Conservation (phyloP, 345 rosid genomes). For the Carallia brachiata region DNA sequence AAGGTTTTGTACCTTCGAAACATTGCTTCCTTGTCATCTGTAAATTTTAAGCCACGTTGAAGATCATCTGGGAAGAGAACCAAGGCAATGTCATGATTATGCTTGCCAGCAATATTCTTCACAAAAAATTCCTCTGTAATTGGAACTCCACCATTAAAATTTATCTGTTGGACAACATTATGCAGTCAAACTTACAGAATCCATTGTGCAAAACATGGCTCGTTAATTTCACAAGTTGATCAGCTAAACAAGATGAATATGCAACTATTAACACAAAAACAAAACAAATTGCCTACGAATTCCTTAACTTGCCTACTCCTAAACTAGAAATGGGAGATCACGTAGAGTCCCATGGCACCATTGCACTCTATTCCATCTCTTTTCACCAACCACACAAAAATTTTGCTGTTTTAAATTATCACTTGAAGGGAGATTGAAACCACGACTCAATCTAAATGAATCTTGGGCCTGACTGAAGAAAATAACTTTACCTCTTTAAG, state of each 20-base stretch:
- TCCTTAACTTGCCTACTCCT: no score
- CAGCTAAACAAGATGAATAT: background rate
- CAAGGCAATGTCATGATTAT: conserved; percentile 69
- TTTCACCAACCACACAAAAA: no score
- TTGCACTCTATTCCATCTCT: no score
- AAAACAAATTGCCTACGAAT: no score
- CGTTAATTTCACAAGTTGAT: background rate
- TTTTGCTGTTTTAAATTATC: no score
- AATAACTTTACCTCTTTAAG: conserved; percentile 64
- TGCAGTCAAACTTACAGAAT: background rate
- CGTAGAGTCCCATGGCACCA: no score
- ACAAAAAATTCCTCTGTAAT: conserved; percentile 71
- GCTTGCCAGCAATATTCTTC: conserved; percentile 71
- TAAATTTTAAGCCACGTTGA: conserved; percentile 53
- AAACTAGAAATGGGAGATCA: no score
- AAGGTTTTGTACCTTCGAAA: conserved; percentile 54
- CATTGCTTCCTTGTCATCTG: conserved; percentile 76
- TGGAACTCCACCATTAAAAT: conserved; percentile 83
- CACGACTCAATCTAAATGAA: no score
- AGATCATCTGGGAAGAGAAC: conserved; percentile 68
- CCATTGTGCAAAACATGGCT: background rate
- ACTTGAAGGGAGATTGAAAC: no score
- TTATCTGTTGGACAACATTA: conserved; percentile 49
- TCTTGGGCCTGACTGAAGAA: background rate
- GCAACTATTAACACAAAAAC: background rate